These are phyloP conservation scores for Penicillium sp. DNA, from an alignment of 2,329 filamentous ascomycete species.

Conservation along the genomic window DNA sequence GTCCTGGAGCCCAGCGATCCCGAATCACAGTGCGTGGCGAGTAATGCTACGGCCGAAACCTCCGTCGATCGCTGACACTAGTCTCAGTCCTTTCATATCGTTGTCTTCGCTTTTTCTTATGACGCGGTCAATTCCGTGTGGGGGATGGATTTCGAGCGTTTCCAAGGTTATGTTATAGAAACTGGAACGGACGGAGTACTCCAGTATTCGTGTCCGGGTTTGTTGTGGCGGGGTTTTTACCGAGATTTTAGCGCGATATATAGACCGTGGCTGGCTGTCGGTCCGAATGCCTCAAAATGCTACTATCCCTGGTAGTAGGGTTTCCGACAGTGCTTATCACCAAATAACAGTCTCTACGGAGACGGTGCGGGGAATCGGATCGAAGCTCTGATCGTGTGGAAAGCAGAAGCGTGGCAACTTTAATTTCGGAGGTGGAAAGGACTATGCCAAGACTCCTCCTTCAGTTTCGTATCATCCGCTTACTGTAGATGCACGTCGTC, in stretches of 20 bases:
- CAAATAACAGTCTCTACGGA: not conserved
- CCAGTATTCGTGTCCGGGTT: not conserved
- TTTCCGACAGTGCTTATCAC: not conserved
- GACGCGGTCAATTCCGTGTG: conserved; percentile 6
- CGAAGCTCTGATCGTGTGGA: conserved; percentile 11
- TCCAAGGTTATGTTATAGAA: not conserved
- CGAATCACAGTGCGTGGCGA: conserved; percentile 17
- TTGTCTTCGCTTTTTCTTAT: not conserved
- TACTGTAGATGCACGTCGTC: conserved; percentile 11
- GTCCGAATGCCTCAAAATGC: too few relatives aligned
- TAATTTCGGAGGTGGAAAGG: conserved; percentile 12
- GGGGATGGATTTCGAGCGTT: not conserved
- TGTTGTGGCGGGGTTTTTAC: not conserved
- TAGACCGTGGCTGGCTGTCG: too few relatives aligned
- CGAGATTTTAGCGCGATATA: too few relatives aligned
- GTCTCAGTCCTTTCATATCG: conserved; percentile 1
- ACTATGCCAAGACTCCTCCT: conserved; percentile 2
- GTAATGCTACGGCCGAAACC: conserved; percentile 3
- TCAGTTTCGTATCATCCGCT: conserved; percentile 11
- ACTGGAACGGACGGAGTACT: not conserved
- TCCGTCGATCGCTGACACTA: conserved; percentile 12
- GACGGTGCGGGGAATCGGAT: conserved; percentile 13
- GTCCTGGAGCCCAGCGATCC: conserved; percentile 9
- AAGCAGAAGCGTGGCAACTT: conserved; percentile 14
- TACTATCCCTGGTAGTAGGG: too few relatives aligned